Evolutionary conservation across 2,329 filamentous ascomycete species (phyloP).

Genomic region (Aspergillus udagawae): DNA sequence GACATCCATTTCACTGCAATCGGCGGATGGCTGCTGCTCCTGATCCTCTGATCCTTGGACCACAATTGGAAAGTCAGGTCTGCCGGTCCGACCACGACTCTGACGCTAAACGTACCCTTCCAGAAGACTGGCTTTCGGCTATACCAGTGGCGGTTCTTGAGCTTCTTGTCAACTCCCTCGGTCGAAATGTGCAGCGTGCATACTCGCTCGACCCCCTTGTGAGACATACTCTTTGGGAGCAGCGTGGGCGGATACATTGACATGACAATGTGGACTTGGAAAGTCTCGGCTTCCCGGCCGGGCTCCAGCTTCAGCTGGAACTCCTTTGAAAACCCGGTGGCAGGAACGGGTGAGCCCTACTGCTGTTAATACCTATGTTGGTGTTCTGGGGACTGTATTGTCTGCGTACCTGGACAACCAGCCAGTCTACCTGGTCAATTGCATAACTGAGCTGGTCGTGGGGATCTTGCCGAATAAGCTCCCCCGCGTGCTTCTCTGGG

Average conservation of each 20-base stretch:
- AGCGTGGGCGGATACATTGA: constrained; percentile 18
- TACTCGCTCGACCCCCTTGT: constrained; percentile 22
- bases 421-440: constrained; percentile 33
- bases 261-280: constrained; percentile 32
- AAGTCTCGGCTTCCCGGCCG: constrained; percentile 18
- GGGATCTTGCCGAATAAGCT: constrained; percentile 24
- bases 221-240: constrained; percentile 22
- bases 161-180: constrained; percentile 25
- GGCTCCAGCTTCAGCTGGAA: constrained; percentile 25
- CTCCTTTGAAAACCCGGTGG: constrained; percentile 20
- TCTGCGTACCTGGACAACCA: constrained; percentile 26
- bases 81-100: constrained; percentile 30
- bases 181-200: constrained; percentile 29
- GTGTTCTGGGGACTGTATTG: neutral
- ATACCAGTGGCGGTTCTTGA: constrained; percentile 36
- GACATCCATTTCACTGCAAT: constrained; percentile 32
- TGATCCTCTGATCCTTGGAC: constrained; percentile 25
- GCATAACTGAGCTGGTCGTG: constrained; percentile 31
- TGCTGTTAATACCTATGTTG: neutral
- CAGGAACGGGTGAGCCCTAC: constrained; percentile 19
- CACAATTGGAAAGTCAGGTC: constrained; percentile 35
- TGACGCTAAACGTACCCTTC: constrained; percentile 29
- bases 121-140: constrained; percentile 27
- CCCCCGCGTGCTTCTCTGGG: constrained; percentile 23
- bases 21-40: constrained; percentile 22